Conservation (phyloP, 2,329 filamentous ascomycete species). For the Ceratocystis albifundus region DNA sequence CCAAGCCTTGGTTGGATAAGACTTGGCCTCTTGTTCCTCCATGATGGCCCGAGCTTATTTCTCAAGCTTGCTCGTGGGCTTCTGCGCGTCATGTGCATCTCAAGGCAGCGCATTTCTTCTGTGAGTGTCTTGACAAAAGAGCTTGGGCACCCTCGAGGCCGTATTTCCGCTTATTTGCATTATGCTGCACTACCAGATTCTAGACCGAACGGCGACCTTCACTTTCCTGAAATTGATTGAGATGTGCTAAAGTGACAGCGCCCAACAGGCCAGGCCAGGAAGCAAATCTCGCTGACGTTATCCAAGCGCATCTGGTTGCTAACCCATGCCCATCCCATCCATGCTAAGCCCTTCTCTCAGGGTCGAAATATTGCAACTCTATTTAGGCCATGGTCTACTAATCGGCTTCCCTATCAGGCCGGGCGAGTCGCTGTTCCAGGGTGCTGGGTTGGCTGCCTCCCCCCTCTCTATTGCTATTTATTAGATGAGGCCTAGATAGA, state of each 20-base stretch:
- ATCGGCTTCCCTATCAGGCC: background rate
- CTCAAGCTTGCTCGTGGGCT: background rate
- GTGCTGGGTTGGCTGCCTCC: background rate
- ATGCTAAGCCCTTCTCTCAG: background rate
- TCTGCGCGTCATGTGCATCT: background rate
- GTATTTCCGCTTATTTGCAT: background rate
- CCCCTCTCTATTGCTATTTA: background rate
- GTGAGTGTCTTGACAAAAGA: background rate
- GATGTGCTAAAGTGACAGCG: conserved; percentile 4
- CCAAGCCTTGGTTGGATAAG: no score
- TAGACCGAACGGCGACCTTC: background rate
- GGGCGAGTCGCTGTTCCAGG: background rate
- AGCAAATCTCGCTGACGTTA: background rate
- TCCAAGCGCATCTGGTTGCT: background rate
- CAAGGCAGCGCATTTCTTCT: background rate
- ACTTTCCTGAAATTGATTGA: background rate
- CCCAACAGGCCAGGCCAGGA: background rate
- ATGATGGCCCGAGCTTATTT: background rate
- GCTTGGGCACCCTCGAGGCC: background rate
- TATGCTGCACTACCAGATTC: background rate
- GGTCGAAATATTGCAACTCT: background rate
- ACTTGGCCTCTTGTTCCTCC: background rate
- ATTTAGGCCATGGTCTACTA: background rate
- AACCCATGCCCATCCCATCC: background rate
- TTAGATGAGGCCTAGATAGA: background rate